Percentiles rank a stretch among this genome's conserved stretches.
phyloP scores from a whole-genome alignment of 441 rosid species.

The Mallotus japonicus region DNA sequence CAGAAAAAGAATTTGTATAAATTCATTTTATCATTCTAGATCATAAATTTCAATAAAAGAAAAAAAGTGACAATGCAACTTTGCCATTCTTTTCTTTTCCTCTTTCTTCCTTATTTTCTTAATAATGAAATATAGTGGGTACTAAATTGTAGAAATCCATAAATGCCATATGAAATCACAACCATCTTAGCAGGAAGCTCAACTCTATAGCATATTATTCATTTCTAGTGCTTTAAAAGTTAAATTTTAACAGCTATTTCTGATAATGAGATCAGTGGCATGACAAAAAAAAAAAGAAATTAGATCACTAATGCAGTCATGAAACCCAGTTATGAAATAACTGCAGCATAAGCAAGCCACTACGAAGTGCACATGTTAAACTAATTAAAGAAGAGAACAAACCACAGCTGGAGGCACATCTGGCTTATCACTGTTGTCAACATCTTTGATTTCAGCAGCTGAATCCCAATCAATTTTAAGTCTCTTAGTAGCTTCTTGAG shows the following conservation, averaged over 20 bases:
- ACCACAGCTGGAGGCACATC: constrained; percentile 40
- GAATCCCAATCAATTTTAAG: constrained; percentile 88
- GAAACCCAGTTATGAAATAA: neutral
- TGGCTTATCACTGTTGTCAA: no score
- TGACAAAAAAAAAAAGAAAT: neutral
- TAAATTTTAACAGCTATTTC: neutral
- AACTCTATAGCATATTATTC: neutral
- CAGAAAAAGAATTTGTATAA: neutral
- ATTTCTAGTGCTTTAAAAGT: neutral
- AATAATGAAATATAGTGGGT: neutral
- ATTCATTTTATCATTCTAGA: neutral
- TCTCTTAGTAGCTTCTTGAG: constrained; percentile 77
- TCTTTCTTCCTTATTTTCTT: no score
- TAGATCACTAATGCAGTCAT: constrained; percentile 9
- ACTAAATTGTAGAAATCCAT: neutral
- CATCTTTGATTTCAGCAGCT: constrained; percentile 4
- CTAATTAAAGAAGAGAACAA: constrained; percentile 36
- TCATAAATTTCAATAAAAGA: neutral
- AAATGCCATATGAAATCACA: neutral
- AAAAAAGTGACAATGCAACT: neutral
- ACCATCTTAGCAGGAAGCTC: neutral
- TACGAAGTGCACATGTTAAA: neutral
- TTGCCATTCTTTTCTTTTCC: no score
- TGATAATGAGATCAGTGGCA: constrained; percentile 2
- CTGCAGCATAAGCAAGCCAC: neutral